These are phyloP conservation scores for Pseudocercospora crystallina DNA, from an alignment of 2,329 filamentous ascomycete genomes.

Conservation along the genomic window DNA sequence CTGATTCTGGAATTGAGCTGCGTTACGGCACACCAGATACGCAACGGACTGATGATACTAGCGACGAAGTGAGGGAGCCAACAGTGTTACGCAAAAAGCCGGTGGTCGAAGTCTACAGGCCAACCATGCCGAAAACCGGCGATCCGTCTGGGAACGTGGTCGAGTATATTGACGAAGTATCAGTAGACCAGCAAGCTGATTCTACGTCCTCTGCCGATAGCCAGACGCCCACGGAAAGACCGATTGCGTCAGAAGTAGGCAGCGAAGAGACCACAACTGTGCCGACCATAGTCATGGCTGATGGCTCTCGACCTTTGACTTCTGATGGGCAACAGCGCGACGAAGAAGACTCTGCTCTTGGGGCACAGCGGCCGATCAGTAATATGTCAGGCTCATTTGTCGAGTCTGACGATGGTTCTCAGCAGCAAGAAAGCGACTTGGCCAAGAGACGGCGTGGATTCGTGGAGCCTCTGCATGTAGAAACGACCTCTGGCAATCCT, in stretches of 20 bases:
- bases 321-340: slow-evolving; percentile 1
- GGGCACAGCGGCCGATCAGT: neutral
- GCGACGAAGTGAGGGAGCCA: slow-evolving; percentile 7
- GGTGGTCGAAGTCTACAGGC: no score
- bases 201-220: slow-evolving; percentile 12
- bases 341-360: neutral
- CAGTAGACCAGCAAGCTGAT: slow-evolving; percentile 6
- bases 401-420: neutral
- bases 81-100: neutral
- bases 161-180: no score
- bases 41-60: slow-evolving; percentile 13
- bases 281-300: slow-evolving; percentile 22
- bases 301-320: slow-evolving; percentile 21
- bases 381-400: neutral
- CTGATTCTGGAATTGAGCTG: slow-evolving; percentile 58
- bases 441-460: slow-evolving; percentile 41
- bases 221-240: slow-evolving; percentile 16
- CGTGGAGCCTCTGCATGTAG: slow-evolving; percentile 41
- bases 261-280: slow-evolving; percentile 7
- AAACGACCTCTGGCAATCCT: slow-evolving; percentile 41
- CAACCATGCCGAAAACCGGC: no score
- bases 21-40: slow-evolving; percentile 36
- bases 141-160: no score
- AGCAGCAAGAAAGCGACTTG: slow-evolving; percentile 22
- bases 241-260: slow-evolving; percentile 3